Evolutionary conservation across 306 rosid species (phyloP).

Genomic region (Fagus sylvatica): DNA sequence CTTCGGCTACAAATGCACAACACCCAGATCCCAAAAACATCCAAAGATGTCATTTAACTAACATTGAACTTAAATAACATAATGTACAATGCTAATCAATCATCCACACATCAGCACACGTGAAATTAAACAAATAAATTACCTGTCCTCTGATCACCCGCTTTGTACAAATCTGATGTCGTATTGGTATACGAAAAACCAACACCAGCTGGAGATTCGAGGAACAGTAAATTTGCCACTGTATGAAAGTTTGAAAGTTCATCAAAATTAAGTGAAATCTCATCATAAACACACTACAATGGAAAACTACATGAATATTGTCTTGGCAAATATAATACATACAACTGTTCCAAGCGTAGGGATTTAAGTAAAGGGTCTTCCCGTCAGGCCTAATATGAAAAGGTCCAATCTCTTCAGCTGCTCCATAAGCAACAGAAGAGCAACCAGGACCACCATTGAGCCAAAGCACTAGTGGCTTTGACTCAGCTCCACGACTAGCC

Average conservation of each 20-base stretch:
- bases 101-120: constrained; percentile 4
- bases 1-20: constrained; percentile 69
- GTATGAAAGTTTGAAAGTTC: constrained; percentile 28
- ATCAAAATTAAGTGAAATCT: constrained; percentile 4
- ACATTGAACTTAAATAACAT: constrained; percentile 14
- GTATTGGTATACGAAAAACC: constrained; percentile 90
- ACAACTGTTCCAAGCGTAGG: constrained; percentile 92
- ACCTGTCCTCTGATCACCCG: constrained; percentile 94
- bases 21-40: constrained; percentile 25
- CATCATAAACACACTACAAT: background rate
- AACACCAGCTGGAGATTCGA: constrained; percentile 98
- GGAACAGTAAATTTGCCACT: constrained; percentile 93
- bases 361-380: constrained; percentile 76
- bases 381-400: constrained; percentile 81
- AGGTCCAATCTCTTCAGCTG: constrained; percentile 95
- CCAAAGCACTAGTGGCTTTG: constrained; percentile 93
- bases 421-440: constrained; percentile 95
- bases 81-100: background rate
- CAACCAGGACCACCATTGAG: constrained; percentile 99
- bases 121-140: constrained; percentile 8
- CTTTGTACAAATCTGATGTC: constrained; percentile 68
- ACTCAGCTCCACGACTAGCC: constrained; percentile 43
- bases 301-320: background rate
- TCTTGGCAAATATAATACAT: constrained; percentile 26
- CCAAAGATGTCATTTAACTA: constrained; percentile 11